Evolutionary conservation across 164 flowering plant genomes (phyloP).

Genomic region (Magnolia sinica): DNA sequence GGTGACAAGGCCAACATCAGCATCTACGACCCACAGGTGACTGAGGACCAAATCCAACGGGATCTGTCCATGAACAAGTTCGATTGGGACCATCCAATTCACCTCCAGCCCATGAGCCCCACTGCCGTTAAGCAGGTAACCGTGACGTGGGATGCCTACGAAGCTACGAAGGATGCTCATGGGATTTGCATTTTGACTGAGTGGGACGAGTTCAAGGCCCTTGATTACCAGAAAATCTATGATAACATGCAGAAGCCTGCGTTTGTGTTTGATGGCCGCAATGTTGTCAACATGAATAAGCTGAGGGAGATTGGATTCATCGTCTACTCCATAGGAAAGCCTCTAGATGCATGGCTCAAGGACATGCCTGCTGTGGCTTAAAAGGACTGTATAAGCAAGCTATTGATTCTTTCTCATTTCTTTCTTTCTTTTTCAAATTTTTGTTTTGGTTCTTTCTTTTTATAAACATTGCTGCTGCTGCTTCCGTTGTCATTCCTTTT

Average conservation of each 20-base stretch:
- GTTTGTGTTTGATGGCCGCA: conserved; percentile 69
- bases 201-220: conserved; percentile 75
- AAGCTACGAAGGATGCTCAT: conserved; percentile 65
- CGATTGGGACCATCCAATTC: conserved; percentile 73
- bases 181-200: conserved; percentile 68
- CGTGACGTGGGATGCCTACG: conserved; percentile 58
- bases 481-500: no score
- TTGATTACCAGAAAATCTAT: conserved; percentile 57
- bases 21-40: conserved; percentile 74
- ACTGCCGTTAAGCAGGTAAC: conserved; percentile 42
- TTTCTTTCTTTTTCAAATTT: no score
- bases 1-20: conserved; percentile 61
- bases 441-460: no score
- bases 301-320: conserved; percentile 71
- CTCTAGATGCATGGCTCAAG: conserved; percentile 68
- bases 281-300: conserved; percentile 42
- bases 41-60: conserved; percentile 62
- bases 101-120: conserved; percentile 57
- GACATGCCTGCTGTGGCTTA: conserved; percentile 47
- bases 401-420: no score
- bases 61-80: conserved; percentile 61
- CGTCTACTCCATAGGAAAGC: conserved; percentile 74
- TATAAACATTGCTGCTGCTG: no score
- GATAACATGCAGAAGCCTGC: conserved; percentile 75
- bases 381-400: no score